Evolutionary conservation across 441 rosid genomes (phyloP).

Genomic region (Populus tomentosa): DNA sequence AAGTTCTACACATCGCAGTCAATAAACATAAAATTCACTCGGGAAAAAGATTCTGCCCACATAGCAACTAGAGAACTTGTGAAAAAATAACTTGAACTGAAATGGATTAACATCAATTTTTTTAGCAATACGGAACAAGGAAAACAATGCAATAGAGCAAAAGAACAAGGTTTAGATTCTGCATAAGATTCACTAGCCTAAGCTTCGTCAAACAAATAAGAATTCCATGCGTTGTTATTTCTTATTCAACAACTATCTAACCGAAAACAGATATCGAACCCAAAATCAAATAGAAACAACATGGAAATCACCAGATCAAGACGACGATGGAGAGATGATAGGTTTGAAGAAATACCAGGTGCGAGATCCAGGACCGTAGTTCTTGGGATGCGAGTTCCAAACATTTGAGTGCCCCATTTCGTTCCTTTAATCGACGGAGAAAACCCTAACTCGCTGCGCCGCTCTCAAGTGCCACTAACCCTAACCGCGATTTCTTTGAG

Average conservation of each 20-base stretch:
- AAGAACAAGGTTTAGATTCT: too few species aligned
- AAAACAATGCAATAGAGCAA: neutral
- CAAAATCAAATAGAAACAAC: neutral
- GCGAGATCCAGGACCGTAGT: slow-evolving; percentile 58
- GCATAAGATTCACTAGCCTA: neutral
- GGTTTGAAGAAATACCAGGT: slow-evolving; percentile 29
- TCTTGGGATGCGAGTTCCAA: slow-evolving; percentile 58
- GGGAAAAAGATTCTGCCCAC: too few species aligned
- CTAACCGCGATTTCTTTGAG: neutral
- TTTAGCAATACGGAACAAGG: neutral
- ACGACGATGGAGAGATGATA: neutral
- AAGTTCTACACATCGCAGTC: neutral
- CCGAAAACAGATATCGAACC: too few species aligned
- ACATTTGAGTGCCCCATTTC: slow-evolving; percentile 54
- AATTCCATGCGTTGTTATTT: neutral
- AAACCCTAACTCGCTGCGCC: neutral
- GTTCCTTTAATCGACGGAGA: neutral
- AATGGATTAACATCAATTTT: neutral
- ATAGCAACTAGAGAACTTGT: neutral
- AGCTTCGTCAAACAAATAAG: neutral
- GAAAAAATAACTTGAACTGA: neutral
- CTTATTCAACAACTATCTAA: neutral
- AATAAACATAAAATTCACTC: neutral
- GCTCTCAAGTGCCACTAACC: slow-evolving; percentile 6
- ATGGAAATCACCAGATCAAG: neutral